These are phyloP conservation scores for Cicer cuneatum DNA, from an alignment of 306 rosid species.

Conservation along the genomic window DNA sequence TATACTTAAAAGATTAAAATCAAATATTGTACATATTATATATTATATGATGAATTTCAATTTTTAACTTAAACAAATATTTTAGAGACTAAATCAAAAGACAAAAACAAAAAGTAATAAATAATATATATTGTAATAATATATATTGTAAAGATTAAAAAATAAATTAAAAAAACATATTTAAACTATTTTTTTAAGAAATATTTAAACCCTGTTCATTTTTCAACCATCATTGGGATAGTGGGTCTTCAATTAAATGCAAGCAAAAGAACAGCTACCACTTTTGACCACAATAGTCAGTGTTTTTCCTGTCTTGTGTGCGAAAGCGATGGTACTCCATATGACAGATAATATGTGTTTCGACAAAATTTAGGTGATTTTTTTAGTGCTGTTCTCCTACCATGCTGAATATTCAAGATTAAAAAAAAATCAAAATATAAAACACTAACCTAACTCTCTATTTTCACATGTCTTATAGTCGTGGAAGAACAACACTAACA, in stretches of 20 bases:
- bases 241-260: slow-evolving; percentile 2
- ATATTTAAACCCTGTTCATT: background rate
- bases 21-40: too few relatives aligned
- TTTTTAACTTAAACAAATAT: too few relatives aligned
- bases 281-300: slow-evolving; percentile 9
- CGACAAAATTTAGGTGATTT: background rate
- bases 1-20: too few relatives aligned
- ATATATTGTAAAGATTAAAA: too few relatives aligned
- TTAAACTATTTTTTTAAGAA: too few relatives aligned
- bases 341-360: background rate
- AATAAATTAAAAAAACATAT: too few relatives aligned
- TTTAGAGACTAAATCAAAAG: too few relatives aligned
- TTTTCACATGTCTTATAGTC: background rate
- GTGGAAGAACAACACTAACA: background rate
- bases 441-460: background rate
- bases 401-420: background rate
- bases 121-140: too few relatives aligned
- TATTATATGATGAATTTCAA: too few relatives aligned
- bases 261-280: slow-evolving; percentile 2
- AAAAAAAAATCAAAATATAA: background rate
- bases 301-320: background rate
- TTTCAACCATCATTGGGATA: slow-evolving; percentile 6
- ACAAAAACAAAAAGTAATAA: too few relatives aligned
- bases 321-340: background rate
- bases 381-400: background rate